These are phyloP conservation scores for Pyrenochaeta sp. DNA, from an alignment of 2,329 filamentous ascomycete genomes.

Conservation along the genomic window DNA sequence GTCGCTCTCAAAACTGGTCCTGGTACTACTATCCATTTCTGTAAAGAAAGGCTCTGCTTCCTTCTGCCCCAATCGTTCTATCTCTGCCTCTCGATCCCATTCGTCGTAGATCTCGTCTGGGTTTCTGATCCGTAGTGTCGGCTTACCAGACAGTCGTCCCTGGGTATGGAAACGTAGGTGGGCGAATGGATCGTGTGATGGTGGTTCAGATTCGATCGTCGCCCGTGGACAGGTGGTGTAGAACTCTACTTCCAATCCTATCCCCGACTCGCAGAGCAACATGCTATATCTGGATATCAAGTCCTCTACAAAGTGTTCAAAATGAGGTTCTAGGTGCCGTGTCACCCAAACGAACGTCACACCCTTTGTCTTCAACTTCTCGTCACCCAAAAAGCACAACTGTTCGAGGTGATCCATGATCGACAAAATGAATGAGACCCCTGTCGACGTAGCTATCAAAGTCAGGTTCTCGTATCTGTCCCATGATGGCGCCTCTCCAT, in stretches of 20 bases:
- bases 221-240: conserved; percentile 30
- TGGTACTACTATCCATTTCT: neutral
- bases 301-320: conserved; percentile 29
- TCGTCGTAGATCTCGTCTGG: conserved; percentile 31
- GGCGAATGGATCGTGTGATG: conserved; percentile 31
- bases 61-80: conserved; percentile 10
- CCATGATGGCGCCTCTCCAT: conserved; percentile 34
- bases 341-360: conserved; percentile 34
- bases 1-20: conserved; percentile 22
- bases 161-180: conserved; percentile 24
- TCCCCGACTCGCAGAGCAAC: conserved; percentile 22
- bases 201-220: neutral
- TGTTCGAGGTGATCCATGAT: conserved; percentile 37
- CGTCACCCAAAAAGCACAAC: conserved; percentile 14
- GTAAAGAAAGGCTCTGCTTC: conserved; percentile 16
- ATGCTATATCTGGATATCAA: conserved; percentile 20
- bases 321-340: conserved; percentile 35
- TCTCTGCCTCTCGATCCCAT: conserved; percentile 24
- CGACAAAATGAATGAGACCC: conserved; percentile 34
- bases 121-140: conserved; percentile 28
- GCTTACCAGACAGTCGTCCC: conserved; percentile 3
- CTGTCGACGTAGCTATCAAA: conserved; percentile 34
- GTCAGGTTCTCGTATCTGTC: conserved; percentile 30
- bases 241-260: conserved; percentile 24
- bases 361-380: conserved; percentile 10